phyloP scores from a whole-genome alignment of 345 rosid genomes.

The Mercurialis annua region DNA sequence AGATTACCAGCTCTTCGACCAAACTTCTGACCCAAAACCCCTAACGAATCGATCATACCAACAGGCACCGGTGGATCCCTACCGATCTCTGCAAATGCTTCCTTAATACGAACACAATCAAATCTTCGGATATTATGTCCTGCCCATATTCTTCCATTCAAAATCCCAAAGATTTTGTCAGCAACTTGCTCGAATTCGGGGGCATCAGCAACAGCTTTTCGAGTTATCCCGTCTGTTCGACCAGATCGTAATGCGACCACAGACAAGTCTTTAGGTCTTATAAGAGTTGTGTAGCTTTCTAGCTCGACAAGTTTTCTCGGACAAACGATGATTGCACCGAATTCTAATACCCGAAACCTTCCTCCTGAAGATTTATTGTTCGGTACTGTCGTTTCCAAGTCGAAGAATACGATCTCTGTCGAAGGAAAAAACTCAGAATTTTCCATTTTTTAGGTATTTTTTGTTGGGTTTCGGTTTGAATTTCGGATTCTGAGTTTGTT shows the following conservation, averaged over 20 bases:
- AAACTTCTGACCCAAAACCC: conserved; percentile 58
- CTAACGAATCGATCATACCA: conserved; percentile 80
- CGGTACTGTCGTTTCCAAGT: conserved; percentile 84
- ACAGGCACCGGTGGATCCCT: conserved; percentile 57
- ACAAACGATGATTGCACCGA: conserved; percentile 82
- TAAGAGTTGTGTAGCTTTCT: conserved; percentile 61
- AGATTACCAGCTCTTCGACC: conserved; percentile 91
- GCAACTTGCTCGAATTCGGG: conserved; percentile 69
- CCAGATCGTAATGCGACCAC: conserved; percentile 52
- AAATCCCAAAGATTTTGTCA: conserved; percentile 49
- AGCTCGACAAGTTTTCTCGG: conserved; percentile 64
- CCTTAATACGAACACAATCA: conserved; percentile 74
- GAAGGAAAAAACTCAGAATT: not conserved
- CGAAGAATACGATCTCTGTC: conserved; percentile 67
- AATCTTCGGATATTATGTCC: conserved; percentile 90
- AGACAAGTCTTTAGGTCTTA: conserved; percentile 62
- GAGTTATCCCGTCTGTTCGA: conserved; percentile 67
- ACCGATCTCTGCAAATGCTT: conserved; percentile 67
- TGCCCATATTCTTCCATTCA: conserved; percentile 87
- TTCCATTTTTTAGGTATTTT: conserved; percentile 26
- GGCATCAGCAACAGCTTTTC: conserved; percentile 55
- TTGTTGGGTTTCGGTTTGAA: not conserved
- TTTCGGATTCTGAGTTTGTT: not conserved
- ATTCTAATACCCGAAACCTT: conserved; percentile 67
- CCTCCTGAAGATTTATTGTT: conserved; percentile 50